These are phyloP conservation scores for Agroathelia rolfsii DNA, from an alignment of 1,284 basidiomycete species.

Conservation along the genomic window DNA sequence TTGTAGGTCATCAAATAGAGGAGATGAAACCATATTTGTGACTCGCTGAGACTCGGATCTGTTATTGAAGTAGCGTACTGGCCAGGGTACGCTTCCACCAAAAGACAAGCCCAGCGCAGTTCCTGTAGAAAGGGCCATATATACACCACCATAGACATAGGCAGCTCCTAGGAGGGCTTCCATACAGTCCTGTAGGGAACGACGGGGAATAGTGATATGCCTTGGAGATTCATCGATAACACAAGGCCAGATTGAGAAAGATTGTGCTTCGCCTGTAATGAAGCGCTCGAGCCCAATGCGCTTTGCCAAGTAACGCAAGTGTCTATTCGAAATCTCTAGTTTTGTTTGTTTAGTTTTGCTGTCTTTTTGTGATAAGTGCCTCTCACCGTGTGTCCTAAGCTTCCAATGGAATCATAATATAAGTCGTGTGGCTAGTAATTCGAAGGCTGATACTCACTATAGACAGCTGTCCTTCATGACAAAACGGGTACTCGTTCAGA, in stretches of 20 bases:
- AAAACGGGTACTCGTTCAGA: conserved; percentile 61
- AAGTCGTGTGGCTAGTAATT: too few species aligned
- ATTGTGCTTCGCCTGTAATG: conserved; percentile 49
- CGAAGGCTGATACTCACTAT: conserved; percentile 47
- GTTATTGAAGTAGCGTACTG: conserved; percentile 33
- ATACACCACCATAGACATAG: conserved; percentile 60
- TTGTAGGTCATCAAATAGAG: conserved; percentile 49
- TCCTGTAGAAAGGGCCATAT: conserved; percentile 56
- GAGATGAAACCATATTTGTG: too few species aligned
- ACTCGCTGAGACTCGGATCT: conserved; percentile 22
- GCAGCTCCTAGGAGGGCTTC: conserved; percentile 73
- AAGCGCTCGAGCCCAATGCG: conserved; percentile 52
- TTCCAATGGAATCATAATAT: too few species aligned
- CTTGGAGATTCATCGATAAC: conserved; percentile 28
- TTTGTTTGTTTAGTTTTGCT: too few species aligned
- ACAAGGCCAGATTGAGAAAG: conserved; percentile 53
- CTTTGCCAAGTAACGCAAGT: conserved; percentile 55
- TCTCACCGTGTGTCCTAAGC: too few species aligned
- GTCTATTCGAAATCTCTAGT: conserved; percentile 67
- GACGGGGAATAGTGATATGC: conserved; percentile 35
- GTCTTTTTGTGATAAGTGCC: too few species aligned
- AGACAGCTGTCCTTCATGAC: conserved; percentile 75
- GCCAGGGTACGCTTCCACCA: conserved; percentile 59
- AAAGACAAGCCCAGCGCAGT: conserved; percentile 56
- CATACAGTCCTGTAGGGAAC: conserved; percentile 78